These are phyloP conservation scores for Dactylellina cionopaga DNA, from an alignment of 2,329 filamentous ascomycete species.

Conservation along the genomic window DNA sequence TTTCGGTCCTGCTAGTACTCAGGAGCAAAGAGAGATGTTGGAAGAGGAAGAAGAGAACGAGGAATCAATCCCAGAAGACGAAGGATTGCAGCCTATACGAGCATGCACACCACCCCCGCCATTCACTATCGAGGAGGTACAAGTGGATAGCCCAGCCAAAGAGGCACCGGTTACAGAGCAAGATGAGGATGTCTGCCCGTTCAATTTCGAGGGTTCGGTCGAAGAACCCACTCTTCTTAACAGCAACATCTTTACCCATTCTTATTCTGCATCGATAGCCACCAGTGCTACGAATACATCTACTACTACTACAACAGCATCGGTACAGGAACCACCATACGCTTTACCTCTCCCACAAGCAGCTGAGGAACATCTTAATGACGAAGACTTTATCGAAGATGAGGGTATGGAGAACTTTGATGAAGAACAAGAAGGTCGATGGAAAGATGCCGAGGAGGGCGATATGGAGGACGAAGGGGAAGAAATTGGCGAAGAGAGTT, in stretches of 20 bases:
- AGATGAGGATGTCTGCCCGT: constrained; percentile 26
- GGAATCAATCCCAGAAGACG: constrained; percentile 1
- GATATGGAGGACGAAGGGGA: constrained; percentile 68
- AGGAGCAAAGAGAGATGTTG: constrained; percentile 39
- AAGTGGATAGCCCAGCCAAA: background rate
- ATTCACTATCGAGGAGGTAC: background rate
- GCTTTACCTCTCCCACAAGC: background rate
- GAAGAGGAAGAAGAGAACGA: constrained; percentile 25
- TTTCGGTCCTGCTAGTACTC: constrained; percentile 41
- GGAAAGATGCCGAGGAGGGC: constrained; percentile 58
- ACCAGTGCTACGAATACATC: too few species aligned
- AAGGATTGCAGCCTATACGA: background rate
- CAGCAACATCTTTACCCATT: background rate
- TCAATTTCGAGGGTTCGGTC: constrained; percentile 42
- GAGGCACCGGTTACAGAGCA: background rate
- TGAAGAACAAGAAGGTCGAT: constrained; percentile 45
- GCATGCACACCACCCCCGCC: constrained; percentile 41
- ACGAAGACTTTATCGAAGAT: constrained; percentile 47
- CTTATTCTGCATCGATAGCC: too few species aligned
- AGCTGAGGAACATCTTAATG: background rate
- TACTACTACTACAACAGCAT: too few species aligned
- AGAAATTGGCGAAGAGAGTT: constrained; percentile 67
- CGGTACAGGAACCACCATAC: background rate
- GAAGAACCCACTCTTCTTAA: background rate
- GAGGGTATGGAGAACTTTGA: constrained; percentile 51